These are phyloP conservation scores for Xanthoconium separans DNA, from an alignment of 1,284 basidiomycete species.

Conservation along the genomic window DNA sequence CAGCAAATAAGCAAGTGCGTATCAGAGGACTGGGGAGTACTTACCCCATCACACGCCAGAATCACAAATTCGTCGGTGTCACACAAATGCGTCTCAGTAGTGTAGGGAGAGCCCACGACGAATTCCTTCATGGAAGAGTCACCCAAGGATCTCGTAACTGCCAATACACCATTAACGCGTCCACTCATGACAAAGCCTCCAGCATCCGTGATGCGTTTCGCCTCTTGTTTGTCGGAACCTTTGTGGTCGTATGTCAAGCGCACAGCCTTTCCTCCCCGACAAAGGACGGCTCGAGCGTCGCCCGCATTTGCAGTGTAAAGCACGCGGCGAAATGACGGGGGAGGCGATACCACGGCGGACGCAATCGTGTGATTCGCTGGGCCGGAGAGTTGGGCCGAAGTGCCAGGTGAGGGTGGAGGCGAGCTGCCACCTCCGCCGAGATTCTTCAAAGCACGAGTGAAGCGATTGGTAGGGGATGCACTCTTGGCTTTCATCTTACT, in stretches of 20 bases:
- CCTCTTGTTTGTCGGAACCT: slow-evolving; percentile 95
- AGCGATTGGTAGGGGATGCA: slow-evolving; percentile 44
- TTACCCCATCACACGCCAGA: slow-evolving; percentile 95
- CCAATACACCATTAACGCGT: slow-evolving; percentile 94
- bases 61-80: slow-evolving; percentile 95
- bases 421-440: slow-evolving; percentile 48
- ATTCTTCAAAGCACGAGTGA: slow-evolving; percentile 58
- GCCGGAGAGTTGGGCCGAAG: slow-evolving; percentile 17
- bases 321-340: slow-evolving; percentile 61
- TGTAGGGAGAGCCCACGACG: slow-evolving; percentile 97
- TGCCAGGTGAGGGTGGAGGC: slow-evolving; percentile 32
- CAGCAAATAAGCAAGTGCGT: slow-evolving; percentile 7
- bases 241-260: slow-evolving; percentile 99
- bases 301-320: slow-evolving; percentile 97
- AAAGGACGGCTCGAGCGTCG: slow-evolving; percentile 87
- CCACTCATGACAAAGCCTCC: slow-evolving; percentile 99
- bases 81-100: slow-evolving; percentile 91
- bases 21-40: slow-evolving; percentile 32
- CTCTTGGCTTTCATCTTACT: slow-evolving; percentile 41
- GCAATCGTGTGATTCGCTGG: slow-evolving; percentile 25
- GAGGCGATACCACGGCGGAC: slow-evolving; percentile 43
- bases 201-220: slow-evolving; percentile 95
- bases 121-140: slow-evolving; percentile 99
- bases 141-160: slow-evolving; percentile 94
- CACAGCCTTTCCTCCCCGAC: slow-evolving; percentile 87